Conservation (phyloP, 345 rosid species). For the Camelina laxa region DNA sequence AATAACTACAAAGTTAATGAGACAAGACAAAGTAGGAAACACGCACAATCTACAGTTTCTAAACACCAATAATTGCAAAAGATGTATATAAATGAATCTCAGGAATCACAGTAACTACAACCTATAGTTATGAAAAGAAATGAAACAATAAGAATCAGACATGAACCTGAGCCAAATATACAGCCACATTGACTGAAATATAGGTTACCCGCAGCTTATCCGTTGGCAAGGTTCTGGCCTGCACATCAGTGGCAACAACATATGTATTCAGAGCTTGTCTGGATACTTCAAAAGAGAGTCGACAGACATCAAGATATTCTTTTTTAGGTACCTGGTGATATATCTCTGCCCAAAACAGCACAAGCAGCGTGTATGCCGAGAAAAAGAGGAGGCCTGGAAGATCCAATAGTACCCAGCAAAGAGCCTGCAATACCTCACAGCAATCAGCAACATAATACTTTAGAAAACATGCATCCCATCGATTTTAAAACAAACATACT, state of each 20-base stretch:
- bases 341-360: conserved; percentile 99
- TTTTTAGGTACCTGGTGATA: conserved; percentile 73
- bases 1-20: conserved; percentile 12
- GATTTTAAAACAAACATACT: not conserved
- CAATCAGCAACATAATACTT: conserved; percentile 26
- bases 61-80: not conserved
- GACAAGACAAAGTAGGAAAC: not conserved
- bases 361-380: conserved; percentile 91
- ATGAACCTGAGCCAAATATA: conserved; percentile 83
- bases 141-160: conserved; percentile 10
- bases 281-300: not conserved
- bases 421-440: conserved; percentile 58
- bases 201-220: conserved; percentile 78
- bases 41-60: conserved; percentile 9
- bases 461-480: not conserved
- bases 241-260: conserved; percentile 38
- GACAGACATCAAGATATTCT: not conserved
- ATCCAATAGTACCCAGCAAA: conserved; percentile 68
- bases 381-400: conserved; percentile 91
- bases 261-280: conserved; percentile 36
- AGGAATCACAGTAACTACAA: conserved; percentile 2
- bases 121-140: not conserved
- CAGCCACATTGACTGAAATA: conserved; percentile 59
- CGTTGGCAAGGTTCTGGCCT: conserved; percentile 98
- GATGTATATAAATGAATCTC: not conserved